Evolutionary conservation across 768 basidiomycete species (phyloP), one percentile per base, ranked within the genome.

Genomic region (Suillus discolor): DNA sequence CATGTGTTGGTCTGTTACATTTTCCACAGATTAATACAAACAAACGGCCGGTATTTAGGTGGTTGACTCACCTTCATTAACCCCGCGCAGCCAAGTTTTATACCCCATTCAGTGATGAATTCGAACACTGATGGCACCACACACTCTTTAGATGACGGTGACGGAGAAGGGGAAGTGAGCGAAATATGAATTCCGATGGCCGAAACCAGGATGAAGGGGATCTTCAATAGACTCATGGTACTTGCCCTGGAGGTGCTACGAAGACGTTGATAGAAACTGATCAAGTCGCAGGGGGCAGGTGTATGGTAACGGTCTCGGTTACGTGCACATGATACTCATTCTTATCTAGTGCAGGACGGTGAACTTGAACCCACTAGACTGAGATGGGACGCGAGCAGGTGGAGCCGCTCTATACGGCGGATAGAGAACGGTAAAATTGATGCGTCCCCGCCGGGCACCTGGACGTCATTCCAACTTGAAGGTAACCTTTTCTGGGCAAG

Each of bases 121-220:
- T 54, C 31, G 18, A 20, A 34, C 18, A 1, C 9, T 2, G 31
- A 20, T 5, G 53, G 53, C 18, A 20, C 9, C 18, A 20, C 31
- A 9, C 12, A 6, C 49, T 74, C 75, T 6, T 70, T 68, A 47
- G 59, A 23, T 16, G 67, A 59, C 0, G 74, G 75, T 57, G 70
- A 63, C 2, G 65, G n/a, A 49, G 53, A 73, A 1, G 75, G 70
- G 18, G 73, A 61, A 44, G 54, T 71, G 31, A 74, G 73, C 7
- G 74, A 67, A n/a, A 66, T 18, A n/a, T 75, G 73, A 63, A 74
- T 73, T 47, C 74, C 70, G 66, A 70, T 71, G 7, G 72, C 23
- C 16, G 71, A 73, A 3, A 67, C 63, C 23, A 73, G 31, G 49
- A 74, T 70, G 18, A 76, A 66, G 23, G 70, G 41, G 20, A 63